Base-by-base conservation (phyloP, 495 filamentous ascomycete species). In the Geopyxis carbonaria region DNA sequence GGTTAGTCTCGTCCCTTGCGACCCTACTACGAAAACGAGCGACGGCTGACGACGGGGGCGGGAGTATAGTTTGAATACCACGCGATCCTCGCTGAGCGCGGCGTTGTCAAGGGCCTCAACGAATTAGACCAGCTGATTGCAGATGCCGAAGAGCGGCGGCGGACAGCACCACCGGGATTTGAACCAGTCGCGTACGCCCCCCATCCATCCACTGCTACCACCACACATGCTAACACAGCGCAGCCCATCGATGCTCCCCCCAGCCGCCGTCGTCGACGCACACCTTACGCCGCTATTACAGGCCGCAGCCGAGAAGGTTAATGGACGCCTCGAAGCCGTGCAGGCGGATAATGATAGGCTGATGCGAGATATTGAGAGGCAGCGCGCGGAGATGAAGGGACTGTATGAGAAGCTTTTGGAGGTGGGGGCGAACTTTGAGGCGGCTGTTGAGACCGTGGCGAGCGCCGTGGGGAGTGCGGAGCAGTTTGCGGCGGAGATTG, bases 31-130 rank as follows among this genome's bases (percentile, higher is more conserved):
- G 27, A 30, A 15, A 30, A 30, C 15, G 15, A n/a, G 27, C 11
- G 27, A 15, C 11, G 27, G 2, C 11, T n/a, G 15, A 30, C 27
- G 22, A 25, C 41, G 10, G 36, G 14, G 22, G 23, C 41, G 10
- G 36, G 14, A 2, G 9, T 16, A 44, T 55, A 73, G 65, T 60
- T 59, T 49, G 80, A 93, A 53, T 94, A 93, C 59, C 78, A 86
- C 22, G 63, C 60, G 4, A 84, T 94, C 45, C 45, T 93, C 34
- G 55, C 61, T 20, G 71, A 78, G 53, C 61, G 81, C 33, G 61
- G 73, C 34, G 85, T 86, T 0, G 69, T 94, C 2, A 46, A 60
- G 42, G 71, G 72, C 31, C 61, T 97, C 40, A 94, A 97, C 63
- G 75, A 77, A 48, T 64, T 94, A 37, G 87, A 97, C 58, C 61